Evolutionary conservation across 805 yeast genomes (phyloP).

Genomic region (Ogataea haglerorum): DNA sequence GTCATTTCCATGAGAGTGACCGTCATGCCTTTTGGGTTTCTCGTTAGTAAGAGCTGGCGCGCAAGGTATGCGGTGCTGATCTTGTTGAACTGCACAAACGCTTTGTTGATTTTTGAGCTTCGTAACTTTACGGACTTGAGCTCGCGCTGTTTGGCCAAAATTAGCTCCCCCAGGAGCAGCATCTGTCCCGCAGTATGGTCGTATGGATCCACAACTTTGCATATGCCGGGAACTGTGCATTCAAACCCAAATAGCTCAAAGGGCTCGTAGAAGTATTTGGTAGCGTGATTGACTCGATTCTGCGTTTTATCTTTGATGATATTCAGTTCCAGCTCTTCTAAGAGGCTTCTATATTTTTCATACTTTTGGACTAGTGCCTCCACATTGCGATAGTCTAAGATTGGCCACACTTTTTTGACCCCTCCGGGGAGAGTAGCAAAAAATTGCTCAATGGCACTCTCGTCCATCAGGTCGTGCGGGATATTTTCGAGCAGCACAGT

Average conservation of each 20-base stretch:
- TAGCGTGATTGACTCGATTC: conserved; percentile 10
- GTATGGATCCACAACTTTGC: conserved; percentile 19
- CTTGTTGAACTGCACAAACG: conserved; percentile 60
- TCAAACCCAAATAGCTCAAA: conserved; percentile 12
- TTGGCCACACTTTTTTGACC: conserved; percentile 57
- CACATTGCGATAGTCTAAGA: conserved; percentile 42
- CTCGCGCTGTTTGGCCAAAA: conserved; percentile 10
- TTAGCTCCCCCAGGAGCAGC: conserved; percentile 6
- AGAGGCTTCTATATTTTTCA: conserved; percentile 24
- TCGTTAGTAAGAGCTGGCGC: conserved; percentile 52
- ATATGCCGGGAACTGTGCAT: conserved; percentile 20
- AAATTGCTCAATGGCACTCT: conserved; percentile 25
- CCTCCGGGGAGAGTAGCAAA: conserved; percentile 50
- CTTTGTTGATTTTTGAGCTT: conserved; percentile 34
- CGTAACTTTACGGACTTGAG: conserved; percentile 4
- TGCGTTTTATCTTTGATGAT: conserved; percentile 32
- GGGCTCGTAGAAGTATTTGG: conserved; percentile 22
- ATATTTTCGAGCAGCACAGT: conserved; percentile 43
- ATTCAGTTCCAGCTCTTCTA: conserved; percentile 41
- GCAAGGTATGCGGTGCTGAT: conserved; percentile 60
- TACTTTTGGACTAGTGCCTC: conserved; percentile 32
- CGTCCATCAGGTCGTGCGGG: conserved; percentile 34
- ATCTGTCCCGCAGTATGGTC: conserved; percentile 16
- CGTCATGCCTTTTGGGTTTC: conserved; percentile 41
- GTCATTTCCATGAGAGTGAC: conserved; percentile 49